Evolutionary conservation across 257 asterid genomes (phyloP), one percentile per base, ranked within the genome.

Genomic region (Apocynum venetum): DNA sequence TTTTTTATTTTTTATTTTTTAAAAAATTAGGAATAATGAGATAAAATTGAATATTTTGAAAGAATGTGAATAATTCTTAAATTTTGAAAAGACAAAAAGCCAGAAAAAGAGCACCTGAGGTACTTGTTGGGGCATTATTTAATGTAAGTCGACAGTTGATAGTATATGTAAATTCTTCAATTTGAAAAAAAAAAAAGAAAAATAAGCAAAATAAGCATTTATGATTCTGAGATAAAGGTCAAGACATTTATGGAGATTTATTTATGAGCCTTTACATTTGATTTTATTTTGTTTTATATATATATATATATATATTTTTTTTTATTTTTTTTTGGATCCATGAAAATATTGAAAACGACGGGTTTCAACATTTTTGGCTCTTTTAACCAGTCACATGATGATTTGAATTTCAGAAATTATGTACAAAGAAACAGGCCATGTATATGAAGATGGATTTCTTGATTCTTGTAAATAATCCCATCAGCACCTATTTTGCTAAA

Each of bases 311-410:
- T 25, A 25, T 25, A 25, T 25, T n/a, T n/a, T n/a, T n/a, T n/a
- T n/a, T n/a, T n/a, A n/a, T n/a, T n/a, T 25, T 25, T 65, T 65
- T 65, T 36, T 0, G 61, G 38, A 49, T 63, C 46, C 31, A 25
- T 25, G 31, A 10, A 72, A 60, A 38, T 19, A 46, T 48, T 78
- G 81, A 78, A 78, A 43, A 49, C 60, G 77, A 78, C 77, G 38
- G 31, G 81, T 71, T 78, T 71, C 77, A 31, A 71, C 56, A n/a
- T 71, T 48, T 60, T 73, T 5, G 67, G 66, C 73, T 61, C 10
- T 46, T 71, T 59, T 41, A 78, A 47, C 47, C 36, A n/a, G 17
- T 63, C 36, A 31, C 38, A 38, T 59, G 35, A 6, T 70, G 36
- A 31, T 53, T 76, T 65, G n/a, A 53, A 53, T 51, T 63, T 49